Percentiles rank a stretch among this genome's conserved stretches.
Evolutionary conservation across 2,329 filamentous ascomycete genomes (phyloP).

Genomic region (Dothideomycetes sp.): DNA sequence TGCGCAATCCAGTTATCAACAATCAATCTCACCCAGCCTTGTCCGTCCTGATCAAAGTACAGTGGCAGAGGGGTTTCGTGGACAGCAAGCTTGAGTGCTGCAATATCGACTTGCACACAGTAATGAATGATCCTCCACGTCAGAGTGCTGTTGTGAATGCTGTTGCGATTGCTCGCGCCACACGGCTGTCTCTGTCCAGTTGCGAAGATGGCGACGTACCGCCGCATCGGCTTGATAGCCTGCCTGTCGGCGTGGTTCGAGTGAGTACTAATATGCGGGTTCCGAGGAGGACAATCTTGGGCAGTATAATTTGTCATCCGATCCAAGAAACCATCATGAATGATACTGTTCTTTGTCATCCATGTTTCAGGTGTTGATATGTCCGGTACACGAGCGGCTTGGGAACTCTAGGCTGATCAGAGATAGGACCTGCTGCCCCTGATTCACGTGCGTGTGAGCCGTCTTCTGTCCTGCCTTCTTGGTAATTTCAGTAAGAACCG

Average conservation of each 20-base stretch:
- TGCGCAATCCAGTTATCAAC: neutral
- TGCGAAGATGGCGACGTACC: neutral
- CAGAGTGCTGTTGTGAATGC: neutral
- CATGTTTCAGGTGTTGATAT: neutral
- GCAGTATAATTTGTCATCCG: neutral
- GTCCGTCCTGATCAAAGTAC: neutral
- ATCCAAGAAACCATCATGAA: neutral
- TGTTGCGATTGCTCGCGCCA: neutral
- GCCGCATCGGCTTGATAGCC: neutral
- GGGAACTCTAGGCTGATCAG: neutral
- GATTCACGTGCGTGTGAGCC: too few species aligned
- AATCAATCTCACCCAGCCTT: neutral
- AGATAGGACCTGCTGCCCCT: too few species aligned
- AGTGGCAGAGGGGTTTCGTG: neutral
- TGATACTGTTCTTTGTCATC: neutral
- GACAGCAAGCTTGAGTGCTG: neutral
- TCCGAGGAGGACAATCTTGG: neutral
- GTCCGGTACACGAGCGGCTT: neutral
- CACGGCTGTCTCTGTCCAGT: neutral
- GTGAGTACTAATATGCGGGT: neutral
- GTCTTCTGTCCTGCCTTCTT: too few species aligned
- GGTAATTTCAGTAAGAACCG: too few species aligned
- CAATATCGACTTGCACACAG: neutral
- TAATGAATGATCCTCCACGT: neutral
- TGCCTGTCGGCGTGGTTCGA: neutral